Base-by-base conservation (phyloP, 139 green algal genomes). In the Raphidocelis subcapitata region DNA sequence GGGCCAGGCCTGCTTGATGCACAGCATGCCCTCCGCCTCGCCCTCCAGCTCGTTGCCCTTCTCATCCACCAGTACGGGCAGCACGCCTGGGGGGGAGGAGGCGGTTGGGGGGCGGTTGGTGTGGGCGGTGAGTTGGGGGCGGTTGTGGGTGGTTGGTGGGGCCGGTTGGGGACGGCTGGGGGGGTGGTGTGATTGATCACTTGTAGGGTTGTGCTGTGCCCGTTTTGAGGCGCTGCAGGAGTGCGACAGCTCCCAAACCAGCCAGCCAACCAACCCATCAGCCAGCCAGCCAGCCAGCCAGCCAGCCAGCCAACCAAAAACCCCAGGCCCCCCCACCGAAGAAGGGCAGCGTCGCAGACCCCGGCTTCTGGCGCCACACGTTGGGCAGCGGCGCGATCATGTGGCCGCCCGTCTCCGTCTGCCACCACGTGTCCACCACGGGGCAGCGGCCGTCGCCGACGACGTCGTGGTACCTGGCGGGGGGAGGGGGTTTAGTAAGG, bases 361-460 rank as follows among this genome's bases (percentile, higher is more conserved):
- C 94, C 1, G 95, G 91, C 81, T 97, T 97, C 57, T 87, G 62
- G 20, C 80, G 62, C 73, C 79, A 94, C 15, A 85, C 83, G n/a
- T 85, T 88, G 0, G 95, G 93, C 62, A 97, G 79, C 4, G 92
- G 90, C 2, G 89, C 87, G 69, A 98, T 92, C 89, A 97, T 92
- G 72, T 91, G 80, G 0, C 54, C 80, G n/a, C 90, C 93, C 29
- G 93, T 97, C 89, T 97, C 93, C 18, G 93, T 98, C 88, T 97
- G 93, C 93, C 94, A 98, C 93, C 91, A 98, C 3, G 95, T 99
- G 87, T 99, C 95, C 2, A 98, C 85, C 32, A 99, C 89, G 14
- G 93, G 87, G 78, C 90, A 97, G 23, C 85, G 79, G 51, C 37
- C 54, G 33, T 84, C 67, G 33, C 86, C 86, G 18, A 91, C 79